Percentiles rank a stretch among this genome's conserved stretches.
Evolutionary conservation across 2,329 filamentous ascomycete genomes (phyloP).

Genomic region (Thelonectria rubi): DNA sequence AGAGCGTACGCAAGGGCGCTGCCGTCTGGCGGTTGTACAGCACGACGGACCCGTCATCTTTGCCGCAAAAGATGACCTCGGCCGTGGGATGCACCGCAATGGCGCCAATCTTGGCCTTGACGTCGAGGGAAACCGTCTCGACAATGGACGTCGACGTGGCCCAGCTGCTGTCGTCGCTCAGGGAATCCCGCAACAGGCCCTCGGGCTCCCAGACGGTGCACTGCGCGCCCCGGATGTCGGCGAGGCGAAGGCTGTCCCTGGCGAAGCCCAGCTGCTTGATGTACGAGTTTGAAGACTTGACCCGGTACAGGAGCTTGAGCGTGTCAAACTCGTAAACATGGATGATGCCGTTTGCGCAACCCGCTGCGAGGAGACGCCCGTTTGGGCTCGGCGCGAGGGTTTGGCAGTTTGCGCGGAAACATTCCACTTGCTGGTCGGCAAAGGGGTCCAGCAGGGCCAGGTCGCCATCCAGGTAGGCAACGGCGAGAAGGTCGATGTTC

Average conservation of each 20-base stretch:
- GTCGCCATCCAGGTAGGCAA: constrained; percentile 45
- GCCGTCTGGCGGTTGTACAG: constrained; percentile 40
- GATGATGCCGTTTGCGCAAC: constrained; percentile 38
- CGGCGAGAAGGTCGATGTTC: constrained; percentile 42
- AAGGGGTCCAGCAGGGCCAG: constrained; percentile 46
- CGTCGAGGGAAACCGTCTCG: constrained; percentile 37
- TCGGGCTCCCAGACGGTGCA: constrained; percentile 51
- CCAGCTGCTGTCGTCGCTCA: constrained; percentile 42
- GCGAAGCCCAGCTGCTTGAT: constrained; percentile 47
- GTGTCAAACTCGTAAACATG: constrained; percentile 45
- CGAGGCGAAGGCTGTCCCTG: constrained; percentile 45
- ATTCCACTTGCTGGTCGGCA: constrained; percentile 36
- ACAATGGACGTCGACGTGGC: constrained; percentile 32
- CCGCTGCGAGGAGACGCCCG: constrained; percentile 44
- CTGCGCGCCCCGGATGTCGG: constrained; percentile 47
- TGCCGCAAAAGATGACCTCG: constrained; percentile 47
- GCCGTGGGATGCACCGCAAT: constrained; percentile 39
- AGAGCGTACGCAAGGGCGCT: constrained; percentile 37
- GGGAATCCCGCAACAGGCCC: constrained; percentile 38
- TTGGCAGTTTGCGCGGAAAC: constrained; percentile 42
- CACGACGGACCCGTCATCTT: constrained; percentile 47
- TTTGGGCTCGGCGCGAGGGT: constrained; percentile 45
- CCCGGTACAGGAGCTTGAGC: constrained; percentile 34
- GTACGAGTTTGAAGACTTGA: constrained; percentile 28
- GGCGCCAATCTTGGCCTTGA: constrained; percentile 43